Conservation (phyloP, 495 filamentous ascomycete species). For the Hamigera avellanea region DNA sequence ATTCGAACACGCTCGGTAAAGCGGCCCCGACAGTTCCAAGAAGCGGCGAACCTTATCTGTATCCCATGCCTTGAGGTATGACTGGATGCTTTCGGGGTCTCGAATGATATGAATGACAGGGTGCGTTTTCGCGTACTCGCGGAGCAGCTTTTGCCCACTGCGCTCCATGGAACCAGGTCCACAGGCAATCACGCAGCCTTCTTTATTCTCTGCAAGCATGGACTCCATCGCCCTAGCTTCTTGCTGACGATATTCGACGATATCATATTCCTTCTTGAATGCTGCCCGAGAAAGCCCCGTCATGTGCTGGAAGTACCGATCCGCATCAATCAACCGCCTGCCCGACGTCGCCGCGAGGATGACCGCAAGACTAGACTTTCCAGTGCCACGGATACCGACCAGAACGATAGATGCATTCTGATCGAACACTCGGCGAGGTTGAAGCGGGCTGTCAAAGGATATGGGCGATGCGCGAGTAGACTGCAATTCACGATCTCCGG, state of each 20-base stretch:
- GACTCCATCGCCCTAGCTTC: constrained; percentile 51
- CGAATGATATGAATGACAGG: constrained; percentile 65
- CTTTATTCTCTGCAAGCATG: constrained; percentile 48
- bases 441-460: constrained; percentile 17
- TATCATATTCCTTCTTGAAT: constrained; percentile 50
- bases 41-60: constrained; percentile 41
- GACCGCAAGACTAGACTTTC: constrained; percentile 66
- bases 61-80: constrained; percentile 47
- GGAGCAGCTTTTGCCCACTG: constrained; percentile 27
- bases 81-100: constrained; percentile 51
- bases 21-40: constrained; percentile 39
- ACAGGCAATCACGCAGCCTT: constrained; percentile 62
- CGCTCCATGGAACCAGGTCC: constrained; percentile 44
- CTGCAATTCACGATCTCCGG: constrained; percentile 18
- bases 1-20: constrained; percentile 55
- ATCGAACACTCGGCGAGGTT: constrained; percentile 35
- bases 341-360: constrained; percentile 64
- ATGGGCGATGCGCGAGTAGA: constrained; percentile 25
- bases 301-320: constrained; percentile 56
- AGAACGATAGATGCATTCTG: constrained; percentile 59
- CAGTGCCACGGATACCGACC: constrained; percentile 62
- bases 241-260: constrained; percentile 46
- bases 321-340: constrained; percentile 58
- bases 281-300: constrained; percentile 50
- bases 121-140: constrained; percentile 40